These are phyloP conservation scores for Fomes fomentarius DNA, from an alignment of 1,284 basidiomycete species.

Conservation along the genomic window DNA sequence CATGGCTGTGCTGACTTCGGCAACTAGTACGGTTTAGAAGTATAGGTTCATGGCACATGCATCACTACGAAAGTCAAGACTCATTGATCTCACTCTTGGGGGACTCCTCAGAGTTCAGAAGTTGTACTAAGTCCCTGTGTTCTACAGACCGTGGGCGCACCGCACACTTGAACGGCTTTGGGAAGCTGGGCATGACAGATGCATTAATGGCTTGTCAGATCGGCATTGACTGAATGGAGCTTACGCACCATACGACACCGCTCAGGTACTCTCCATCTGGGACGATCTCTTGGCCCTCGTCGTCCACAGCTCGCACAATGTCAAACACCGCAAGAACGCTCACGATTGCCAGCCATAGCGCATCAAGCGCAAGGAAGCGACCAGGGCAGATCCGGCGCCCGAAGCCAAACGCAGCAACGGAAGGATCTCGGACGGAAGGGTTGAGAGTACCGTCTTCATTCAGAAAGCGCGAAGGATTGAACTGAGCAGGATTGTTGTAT, in stretches of 20 bases:
- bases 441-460: conserved; percentile 17
- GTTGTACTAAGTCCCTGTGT: too few species aligned
- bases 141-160: conserved; percentile 26
- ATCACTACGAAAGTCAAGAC: too few species aligned
- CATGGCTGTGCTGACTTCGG: too few species aligned
- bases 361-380: conserved; percentile 22
- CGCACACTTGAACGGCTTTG: conserved; percentile 24
- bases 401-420: conserved; percentile 26
- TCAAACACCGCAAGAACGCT: conserved; percentile 20
- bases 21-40: too few species aligned
- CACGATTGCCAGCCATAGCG: conserved; percentile 23
- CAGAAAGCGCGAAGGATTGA: conserved; percentile 32
- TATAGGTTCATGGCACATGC: too few species aligned
- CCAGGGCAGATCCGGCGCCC: conserved; percentile 30
- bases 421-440: conserved; percentile 26
- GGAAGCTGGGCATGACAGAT: conserved; percentile 13
- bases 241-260: conserved; percentile 20
- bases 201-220: neutral
- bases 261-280: conserved; percentile 23
- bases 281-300: conserved; percentile 20
- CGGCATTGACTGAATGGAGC: neutral
- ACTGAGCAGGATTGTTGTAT: conserved; percentile 24
- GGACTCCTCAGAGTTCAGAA: too few species aligned
- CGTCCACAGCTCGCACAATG: conserved; percentile 21
- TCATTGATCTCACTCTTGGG: too few species aligned